phyloP scores from a whole-genome alignment of 1,139 yeast genomes.

The Diutina ranongensis region DNA sequence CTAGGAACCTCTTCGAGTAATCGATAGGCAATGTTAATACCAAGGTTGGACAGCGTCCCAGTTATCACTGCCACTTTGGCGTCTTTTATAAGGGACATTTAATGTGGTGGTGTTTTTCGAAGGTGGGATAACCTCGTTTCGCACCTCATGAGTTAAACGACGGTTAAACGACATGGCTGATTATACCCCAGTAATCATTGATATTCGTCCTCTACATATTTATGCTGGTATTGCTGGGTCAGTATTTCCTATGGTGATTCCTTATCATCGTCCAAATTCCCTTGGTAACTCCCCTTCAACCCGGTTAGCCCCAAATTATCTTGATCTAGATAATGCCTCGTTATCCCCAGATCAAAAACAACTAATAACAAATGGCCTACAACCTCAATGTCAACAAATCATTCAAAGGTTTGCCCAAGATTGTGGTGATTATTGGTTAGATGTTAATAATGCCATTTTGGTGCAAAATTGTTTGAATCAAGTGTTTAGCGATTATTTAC shows the following conservation, averaged over 20 bases:
- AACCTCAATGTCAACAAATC: neutral
- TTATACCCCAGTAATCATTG: neutral
- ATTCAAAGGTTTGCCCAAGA: neutral
- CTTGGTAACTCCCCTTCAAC: neutral
- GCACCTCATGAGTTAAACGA: too few species aligned
- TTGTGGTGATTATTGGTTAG: neutral
- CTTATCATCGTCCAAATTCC: neutral
- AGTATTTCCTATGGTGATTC: neutral
- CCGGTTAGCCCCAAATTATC: neutral
- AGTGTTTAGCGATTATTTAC: neutral
- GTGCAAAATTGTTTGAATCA: neutral
- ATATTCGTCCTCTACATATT: neutral
- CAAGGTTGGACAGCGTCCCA: constrained; percentile 58
- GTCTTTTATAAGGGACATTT: too few species aligned
- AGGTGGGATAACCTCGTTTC: neutral
- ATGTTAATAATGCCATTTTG: neutral
- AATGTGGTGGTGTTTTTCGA: too few species aligned
- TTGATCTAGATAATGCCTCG: neutral
- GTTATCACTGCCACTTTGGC: constrained; percentile 28
- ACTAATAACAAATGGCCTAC: neutral
- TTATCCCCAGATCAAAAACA: neutral
- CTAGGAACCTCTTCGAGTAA: constrained; percentile 48
- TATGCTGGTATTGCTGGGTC: neutral
- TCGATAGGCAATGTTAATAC: constrained; percentile 74
- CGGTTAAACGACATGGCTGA: too few species aligned